Base-by-base conservation (phyloP, 78 protist species). In the Speleostelium caveatum region DNA sequence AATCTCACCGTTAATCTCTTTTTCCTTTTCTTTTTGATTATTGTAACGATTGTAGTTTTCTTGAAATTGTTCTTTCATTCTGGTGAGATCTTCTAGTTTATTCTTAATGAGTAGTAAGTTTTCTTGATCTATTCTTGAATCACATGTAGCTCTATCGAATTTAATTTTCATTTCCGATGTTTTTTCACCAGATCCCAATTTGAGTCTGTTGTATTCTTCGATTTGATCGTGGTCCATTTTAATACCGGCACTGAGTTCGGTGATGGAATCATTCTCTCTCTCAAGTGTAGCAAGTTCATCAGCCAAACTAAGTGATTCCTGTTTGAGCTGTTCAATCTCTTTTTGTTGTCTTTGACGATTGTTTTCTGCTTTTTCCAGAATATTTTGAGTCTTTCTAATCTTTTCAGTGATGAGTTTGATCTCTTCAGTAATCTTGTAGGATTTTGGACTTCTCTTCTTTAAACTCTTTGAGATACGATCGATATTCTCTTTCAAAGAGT, bases 231-330 rank as follows among this genome's bases (percentile, higher is more conserved):
- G 42, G 3, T 33, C 45, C 62, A 49, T 21, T 17, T 55, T 71
- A 26, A 65, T 38, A 3, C 41, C 24, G 3, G 17, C n/a, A 22
- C 55, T 49, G 2, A 32, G 14, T 36, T 39, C 75, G 56, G 38
- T 68, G 45, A 22, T 26, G 1, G n/a, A 6, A 45, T 6, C 33
- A 21, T 56, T 49, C 1, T 42, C 78, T 1, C 21, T 17, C 17
- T 85, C 86, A 1, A n/a, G n/a, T 4, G 60, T 38, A 26, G 86
- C 90, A 36, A 93, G 60, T 73, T 86, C 77, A n/a, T 72, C 6
- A 3, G 75, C 62, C 12, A 55, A 65, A 8, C 62, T 56, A 35
- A 42, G 28, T 26, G 59, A 74, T 14, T 83, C 73, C 3, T 30
- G 19, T 12, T 59, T 45, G n/a, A 68, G 56, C 38, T 80, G 89